These are phyloP conservation scores for Leccinum incarnatum DNA, from an alignment of 768 basidiomycete species.

Conservation along the genomic window DNA sequence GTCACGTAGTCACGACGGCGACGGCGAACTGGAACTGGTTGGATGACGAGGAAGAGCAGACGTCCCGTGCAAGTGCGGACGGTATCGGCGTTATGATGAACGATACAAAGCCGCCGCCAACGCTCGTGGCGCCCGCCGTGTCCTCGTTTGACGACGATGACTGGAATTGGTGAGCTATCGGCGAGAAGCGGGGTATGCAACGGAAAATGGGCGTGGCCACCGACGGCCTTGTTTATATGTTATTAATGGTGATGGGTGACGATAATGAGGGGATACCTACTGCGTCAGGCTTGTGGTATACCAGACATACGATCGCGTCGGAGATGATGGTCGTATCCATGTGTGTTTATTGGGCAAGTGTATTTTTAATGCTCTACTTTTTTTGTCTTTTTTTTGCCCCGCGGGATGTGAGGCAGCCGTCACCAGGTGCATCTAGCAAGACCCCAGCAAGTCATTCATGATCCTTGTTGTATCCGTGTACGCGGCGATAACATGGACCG, in stretches of 20 bases:
- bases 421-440: no score
- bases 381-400: neutral
- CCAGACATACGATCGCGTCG: neutral
- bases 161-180: constrained; percentile 54
- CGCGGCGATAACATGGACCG: no score
- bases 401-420: no score
- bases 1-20: neutral
- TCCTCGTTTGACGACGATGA: constrained; percentile 42
- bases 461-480: no score
- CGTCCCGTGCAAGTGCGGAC: constrained; percentile 16
- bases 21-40: constrained; percentile 18
- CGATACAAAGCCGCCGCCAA: constrained; percentile 26
- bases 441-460: no score
- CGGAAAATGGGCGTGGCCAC: no score
- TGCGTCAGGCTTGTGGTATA: neutral
- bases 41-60: constrained; percentile 43
- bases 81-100: constrained; percentile 23
- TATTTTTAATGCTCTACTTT: neutral
- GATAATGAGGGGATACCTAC: neutral
- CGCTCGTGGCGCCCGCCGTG: neutral
- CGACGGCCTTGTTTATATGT: neutral
- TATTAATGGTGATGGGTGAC: neutral
- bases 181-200: neutral
- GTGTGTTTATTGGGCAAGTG: neutral
- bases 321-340: neutral